phyloP scores from a whole-genome alignment of 139 green algal species.

The Marvania coccoides region DNA sequence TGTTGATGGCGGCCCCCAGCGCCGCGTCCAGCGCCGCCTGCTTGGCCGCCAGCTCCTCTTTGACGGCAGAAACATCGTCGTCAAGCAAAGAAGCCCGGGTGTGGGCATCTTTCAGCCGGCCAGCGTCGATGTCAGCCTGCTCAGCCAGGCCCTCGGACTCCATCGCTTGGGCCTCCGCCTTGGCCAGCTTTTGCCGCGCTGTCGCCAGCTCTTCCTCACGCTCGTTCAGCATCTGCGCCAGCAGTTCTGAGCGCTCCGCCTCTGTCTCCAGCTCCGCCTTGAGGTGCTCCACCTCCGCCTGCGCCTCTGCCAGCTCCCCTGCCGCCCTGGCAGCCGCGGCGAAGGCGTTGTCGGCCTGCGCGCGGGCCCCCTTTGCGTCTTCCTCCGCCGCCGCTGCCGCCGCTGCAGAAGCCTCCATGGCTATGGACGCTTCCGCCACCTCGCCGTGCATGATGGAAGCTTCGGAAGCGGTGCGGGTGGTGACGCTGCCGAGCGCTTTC shows the following conservation, averaged over 20 bases:
- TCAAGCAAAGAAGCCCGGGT: background rate
- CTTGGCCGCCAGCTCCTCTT: background rate
- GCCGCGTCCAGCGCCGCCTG: background rate
- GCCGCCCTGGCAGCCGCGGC: background rate
- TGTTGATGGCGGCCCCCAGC: background rate
- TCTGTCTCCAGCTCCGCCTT: background rate
- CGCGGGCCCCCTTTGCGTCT: background rate
- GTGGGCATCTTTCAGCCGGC: background rate
- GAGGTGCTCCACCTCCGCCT: background rate
- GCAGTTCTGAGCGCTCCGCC: background rate
- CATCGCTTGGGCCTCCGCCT: background rate
- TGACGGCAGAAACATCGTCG: too few species aligned
- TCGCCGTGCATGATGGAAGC: background rate
- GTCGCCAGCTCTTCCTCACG: background rate
- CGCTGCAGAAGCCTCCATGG: background rate
- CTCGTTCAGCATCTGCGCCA: background rate
- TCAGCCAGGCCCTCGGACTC: background rate
- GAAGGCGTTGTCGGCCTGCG: background rate
- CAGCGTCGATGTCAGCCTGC: background rate
- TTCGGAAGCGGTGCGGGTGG: background rate
- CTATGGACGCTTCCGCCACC: background rate
- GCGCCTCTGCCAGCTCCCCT: background rate
- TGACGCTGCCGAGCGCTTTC: background rate
- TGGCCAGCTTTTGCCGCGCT: background rate
- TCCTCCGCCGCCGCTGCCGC: background rate